Evolutionary conservation across 805 yeast species (phyloP).

Genomic region (Pichia occidentalis): DNA sequence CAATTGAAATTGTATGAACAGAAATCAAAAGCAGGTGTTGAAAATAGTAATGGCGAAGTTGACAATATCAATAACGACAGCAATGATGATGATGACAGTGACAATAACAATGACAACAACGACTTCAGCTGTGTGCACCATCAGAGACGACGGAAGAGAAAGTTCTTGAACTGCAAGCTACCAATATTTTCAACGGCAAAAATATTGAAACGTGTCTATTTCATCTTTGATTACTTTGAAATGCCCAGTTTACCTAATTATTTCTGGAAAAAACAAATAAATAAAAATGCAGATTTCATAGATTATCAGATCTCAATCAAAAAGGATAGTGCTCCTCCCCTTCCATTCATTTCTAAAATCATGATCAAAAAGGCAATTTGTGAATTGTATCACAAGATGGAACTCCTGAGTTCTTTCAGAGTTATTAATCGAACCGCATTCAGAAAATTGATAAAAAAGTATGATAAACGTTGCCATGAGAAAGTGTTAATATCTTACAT

Average conservation of each 20-base stretch:
- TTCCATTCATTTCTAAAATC: slow-evolving; percentile 56
- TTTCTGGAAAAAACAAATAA: slow-evolving; percentile 23
- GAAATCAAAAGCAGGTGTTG: slow-evolving; percentile 14
- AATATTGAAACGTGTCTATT: slow-evolving; percentile 7
- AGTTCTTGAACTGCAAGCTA: too few species aligned
- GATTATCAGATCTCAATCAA: not conserved
- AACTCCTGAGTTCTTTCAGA: slow-evolving; percentile 62
- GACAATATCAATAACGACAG: not conserved
- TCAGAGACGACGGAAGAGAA: too few species aligned
- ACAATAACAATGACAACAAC: too few species aligned
- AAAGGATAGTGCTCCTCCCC: slow-evolving; percentile 28
- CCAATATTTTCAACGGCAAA: not conserved
- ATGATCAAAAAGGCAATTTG: slow-evolving; percentile 62
- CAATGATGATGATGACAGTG: slow-evolving; percentile 1
- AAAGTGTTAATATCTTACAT: slow-evolving; percentile 41
- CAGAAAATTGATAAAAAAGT: slow-evolving; percentile 83
- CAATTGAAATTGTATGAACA: slow-evolving; percentile 50
- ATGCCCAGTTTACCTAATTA: slow-evolving; percentile 37
- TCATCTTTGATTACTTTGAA: slow-evolving; percentile 31
- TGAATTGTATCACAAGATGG: slow-evolving; percentile 68
- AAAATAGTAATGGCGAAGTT: too few species aligned
- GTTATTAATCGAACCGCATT: slow-evolving; percentile 79
- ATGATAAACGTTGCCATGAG: slow-evolving; percentile 63
- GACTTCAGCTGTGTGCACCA: slow-evolving; percentile 5
- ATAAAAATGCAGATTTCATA: not conserved